Evolutionary conservation across 495 filamentous ascomycete species (phyloP), one percentile per base, ranked within the genome.

Genomic region (Aspergillus cristatus): DNA sequence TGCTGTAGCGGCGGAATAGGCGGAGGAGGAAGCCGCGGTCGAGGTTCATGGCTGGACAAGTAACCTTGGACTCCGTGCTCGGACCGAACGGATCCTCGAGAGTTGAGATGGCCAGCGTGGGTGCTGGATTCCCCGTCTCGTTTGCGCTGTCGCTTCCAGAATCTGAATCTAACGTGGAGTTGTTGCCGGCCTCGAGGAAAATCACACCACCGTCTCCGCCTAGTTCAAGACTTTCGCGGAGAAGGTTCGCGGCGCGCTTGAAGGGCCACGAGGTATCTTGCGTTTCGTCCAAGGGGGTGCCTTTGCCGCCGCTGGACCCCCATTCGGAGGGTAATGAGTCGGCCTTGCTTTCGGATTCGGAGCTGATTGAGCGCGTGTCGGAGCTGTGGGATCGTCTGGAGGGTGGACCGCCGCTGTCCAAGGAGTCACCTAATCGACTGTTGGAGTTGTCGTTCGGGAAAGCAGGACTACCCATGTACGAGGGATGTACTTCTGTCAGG

Each of bases 1-100:
- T 67, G 6, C 74, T 71, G 47, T 84, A 79, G 11, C 72, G 63
- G 8, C 70, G 67, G 1, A 83, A 54, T 1, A 82, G 55, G 35
- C 63, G 51, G 4, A 63, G 60, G 1, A 82, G 51, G 15, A 78
- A 67, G 1, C 48, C 46, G 12, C 51, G 56, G 33, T 67, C 63
- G 16, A 66, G 34, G 34, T 51, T 60, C 10, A 58, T 54, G 3
- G 62, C 62, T 0, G 65, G 48, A 16, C 42, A 61, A 12, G 44
- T 46, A 1, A 46, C 49, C n/a, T 42, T 48, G 1, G 60, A 61
- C 0, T 56, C 60, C 0, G 62, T 51, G 10, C 46, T 36, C 3
- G 63, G 61, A 11, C 60, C 51, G 32, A 69, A 69, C 0, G 63
- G 65, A 14, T 60, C 58, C 2, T 64, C 57, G 20, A 53, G 54